Conservation (phyloP, 768 basidiomycete genomes). For the Mycena galericulata region DNA sequence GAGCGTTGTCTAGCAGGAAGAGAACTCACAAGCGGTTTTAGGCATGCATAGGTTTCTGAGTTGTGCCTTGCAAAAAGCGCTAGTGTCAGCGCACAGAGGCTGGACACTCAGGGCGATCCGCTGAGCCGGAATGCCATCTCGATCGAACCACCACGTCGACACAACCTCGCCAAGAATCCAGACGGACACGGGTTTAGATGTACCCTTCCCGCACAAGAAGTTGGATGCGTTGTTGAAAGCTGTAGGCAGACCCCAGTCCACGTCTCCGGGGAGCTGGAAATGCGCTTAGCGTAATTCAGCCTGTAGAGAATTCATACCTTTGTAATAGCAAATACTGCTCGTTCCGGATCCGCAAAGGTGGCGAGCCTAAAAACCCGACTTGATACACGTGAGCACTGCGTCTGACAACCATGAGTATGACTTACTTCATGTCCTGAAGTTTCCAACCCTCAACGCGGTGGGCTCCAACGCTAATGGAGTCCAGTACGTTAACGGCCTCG, state of each 20-base stretch:
- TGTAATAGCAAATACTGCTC: no score
- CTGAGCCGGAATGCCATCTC: not conserved
- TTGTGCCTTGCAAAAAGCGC: not conserved
- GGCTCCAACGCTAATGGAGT: no score
- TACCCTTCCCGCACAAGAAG: not conserved
- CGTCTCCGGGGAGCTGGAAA: not conserved
- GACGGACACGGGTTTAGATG: not conserved
- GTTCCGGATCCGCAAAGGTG: no score
- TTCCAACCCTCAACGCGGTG: no score
- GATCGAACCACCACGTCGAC: not conserved
- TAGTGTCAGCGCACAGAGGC: not conserved
- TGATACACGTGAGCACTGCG: no score
- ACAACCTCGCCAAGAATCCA: not conserved
- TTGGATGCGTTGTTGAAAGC: not conserved
- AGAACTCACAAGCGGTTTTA: not conserved
- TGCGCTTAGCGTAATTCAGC: no score
- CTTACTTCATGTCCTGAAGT: no score
- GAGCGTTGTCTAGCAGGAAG: not conserved
- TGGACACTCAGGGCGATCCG: not conserved
- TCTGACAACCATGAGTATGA: no score
- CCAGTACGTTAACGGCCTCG: no score
- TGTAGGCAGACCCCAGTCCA: not conserved
- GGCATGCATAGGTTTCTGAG: not conserved
- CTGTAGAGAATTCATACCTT: no score
- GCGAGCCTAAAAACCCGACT: no score